A percentile compares a stretch with the other conserved stretches of the same genome.
These are phyloP conservation scores for Lentinula boryana DNA, from an alignment of 768 basidiomycete species.

Conservation along the genomic window DNA sequence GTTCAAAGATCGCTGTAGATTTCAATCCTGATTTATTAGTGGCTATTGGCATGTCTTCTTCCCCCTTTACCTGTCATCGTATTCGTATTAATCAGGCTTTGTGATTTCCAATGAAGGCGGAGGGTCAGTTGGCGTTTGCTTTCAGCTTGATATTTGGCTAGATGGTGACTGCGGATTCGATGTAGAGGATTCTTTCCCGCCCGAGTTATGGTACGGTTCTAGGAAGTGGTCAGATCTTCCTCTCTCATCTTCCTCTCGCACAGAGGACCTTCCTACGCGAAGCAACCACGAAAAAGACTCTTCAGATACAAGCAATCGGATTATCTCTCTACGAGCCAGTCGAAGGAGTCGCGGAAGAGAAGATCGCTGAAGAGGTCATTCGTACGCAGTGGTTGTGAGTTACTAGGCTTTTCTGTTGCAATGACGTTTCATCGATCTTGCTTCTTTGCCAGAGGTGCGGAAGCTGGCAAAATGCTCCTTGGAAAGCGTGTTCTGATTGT, in stretches of 20 bases:
- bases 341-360: slow-evolving; percentile 64
- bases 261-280: slow-evolving; percentile 84
- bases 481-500: slow-evolving; percentile 82
- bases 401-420: neutral
- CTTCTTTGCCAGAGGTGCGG: slow-evolving; percentile 43
- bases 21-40: slow-evolving; percentile 88
- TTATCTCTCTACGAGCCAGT: slow-evolving; percentile 92
- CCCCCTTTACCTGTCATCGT: neutral
- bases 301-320: slow-evolving; percentile 95
- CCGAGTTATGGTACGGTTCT: slow-evolving; percentile 61
- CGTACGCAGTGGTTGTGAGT: slow-evolving; percentile 95
- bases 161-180: neutral
- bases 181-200: slow-evolving; percentile 92
- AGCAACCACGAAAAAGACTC: slow-evolving; percentile 60
- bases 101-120: slow-evolving; percentile 44
- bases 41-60: slow-evolving; percentile 58
- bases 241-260: neutral
- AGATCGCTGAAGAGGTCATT: slow-evolving; percentile 79
- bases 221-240: neutral
- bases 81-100: slow-evolving; percentile 10
- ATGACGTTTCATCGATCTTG: neutral
- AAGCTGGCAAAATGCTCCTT: slow-evolving; percentile 62
- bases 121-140: slow-evolving; percentile 53
- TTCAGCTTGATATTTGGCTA: slow-evolving; percentile 1
- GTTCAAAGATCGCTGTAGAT: slow-evolving; percentile 59